Conservation (phyloP, 352 stramenopile genomes). For the Aphanomyces cochlioides region DNA sequence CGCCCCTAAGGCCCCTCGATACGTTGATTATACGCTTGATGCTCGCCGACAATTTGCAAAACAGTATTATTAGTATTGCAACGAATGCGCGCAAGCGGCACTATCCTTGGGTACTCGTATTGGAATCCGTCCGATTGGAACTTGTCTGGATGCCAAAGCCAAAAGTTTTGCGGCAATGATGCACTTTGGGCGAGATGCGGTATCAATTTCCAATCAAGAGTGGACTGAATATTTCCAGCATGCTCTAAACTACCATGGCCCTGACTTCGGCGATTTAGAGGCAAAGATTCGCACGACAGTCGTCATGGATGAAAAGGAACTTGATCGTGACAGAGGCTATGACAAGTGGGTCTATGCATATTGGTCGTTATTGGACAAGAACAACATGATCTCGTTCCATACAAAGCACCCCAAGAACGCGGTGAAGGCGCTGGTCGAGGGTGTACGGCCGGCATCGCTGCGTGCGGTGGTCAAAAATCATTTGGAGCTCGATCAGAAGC, state of each 20-base stretch:
- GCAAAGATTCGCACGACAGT: too few species aligned
- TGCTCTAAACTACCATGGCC: too few species aligned
- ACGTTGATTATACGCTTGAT: too few species aligned
- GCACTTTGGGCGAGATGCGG: too few species aligned
- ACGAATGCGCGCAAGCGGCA: background rate
- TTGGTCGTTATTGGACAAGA: background rate
- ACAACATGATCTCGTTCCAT: constrained; percentile 7
- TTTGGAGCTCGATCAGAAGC: background rate
- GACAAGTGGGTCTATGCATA: background rate
- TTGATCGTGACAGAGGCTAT: background rate
- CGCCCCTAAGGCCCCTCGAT: too few species aligned
- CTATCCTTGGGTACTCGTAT: background rate
- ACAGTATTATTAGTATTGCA: background rate
- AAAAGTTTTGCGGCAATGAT: background rate
- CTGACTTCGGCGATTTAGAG: too few species aligned
- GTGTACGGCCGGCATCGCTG: background rate
- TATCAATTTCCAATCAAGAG: too few species aligned
- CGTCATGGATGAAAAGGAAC: background rate
- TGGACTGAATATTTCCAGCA: too few species aligned
- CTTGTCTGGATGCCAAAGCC: background rate
- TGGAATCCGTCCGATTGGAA: background rate
- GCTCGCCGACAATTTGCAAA: background rate
- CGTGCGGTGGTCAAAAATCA: background rate
- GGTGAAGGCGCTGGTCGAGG: background rate
- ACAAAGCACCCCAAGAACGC: background rate